These are phyloP conservation scores for Schwanniomyces occidentalis DNA, from an alignment of 805 yeast species.

Conservation along the genomic window DNA sequence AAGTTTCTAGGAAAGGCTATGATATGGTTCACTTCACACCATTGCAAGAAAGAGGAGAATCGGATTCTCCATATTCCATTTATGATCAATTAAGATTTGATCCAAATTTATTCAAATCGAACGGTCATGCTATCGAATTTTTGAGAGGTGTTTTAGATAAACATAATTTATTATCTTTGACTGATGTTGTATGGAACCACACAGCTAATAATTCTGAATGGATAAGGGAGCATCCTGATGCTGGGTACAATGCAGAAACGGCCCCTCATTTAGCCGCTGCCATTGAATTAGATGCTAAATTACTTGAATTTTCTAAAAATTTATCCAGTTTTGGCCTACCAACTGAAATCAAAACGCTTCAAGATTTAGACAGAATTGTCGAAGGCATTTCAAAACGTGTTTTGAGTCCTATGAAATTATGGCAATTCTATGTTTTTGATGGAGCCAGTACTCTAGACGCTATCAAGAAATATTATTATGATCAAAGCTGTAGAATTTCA, in stretches of 20 bases:
- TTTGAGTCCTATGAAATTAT: constrained; percentile 61
- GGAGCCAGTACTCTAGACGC: constrained; percentile 42
- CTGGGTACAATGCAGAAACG: constrained; percentile 81
- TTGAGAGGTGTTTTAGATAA: constrained; percentile 51
- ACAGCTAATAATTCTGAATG: constrained; percentile 89
- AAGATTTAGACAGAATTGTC: constrained; percentile 61
- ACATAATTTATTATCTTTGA: constrained; percentile 69
- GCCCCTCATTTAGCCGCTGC: constrained; percentile 90
- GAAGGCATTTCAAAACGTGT: constrained; percentile 72
- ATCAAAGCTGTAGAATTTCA: constrained; percentile 13
- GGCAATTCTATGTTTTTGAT: constrained; percentile 87
- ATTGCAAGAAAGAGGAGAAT: constrained; percentile 81
- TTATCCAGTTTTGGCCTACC: constrained; percentile 65
- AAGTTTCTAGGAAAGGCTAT: constrained; percentile 73
- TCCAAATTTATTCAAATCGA: constrained; percentile 55
- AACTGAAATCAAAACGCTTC: constrained; percentile 45
- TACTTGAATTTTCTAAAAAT: constrained; percentile 62
- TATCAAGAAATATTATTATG: constrained; percentile 39
- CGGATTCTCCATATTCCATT: constrained; percentile 92
- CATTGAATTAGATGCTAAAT: constrained; percentile 73
- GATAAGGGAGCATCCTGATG: constrained; percentile 84
- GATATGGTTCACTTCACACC: constrained; percentile 98
- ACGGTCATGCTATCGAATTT: constrained; percentile 53
- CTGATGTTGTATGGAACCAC: constrained; percentile 93
- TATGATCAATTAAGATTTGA: constrained; percentile 84